Percentiles rank a stretch among this genome's conserved stretches.
These are phyloP conservation scores for Pythium oligandrum DNA, from an alignment of 352 stramenopile species.

Conservation along the genomic window DNA sequence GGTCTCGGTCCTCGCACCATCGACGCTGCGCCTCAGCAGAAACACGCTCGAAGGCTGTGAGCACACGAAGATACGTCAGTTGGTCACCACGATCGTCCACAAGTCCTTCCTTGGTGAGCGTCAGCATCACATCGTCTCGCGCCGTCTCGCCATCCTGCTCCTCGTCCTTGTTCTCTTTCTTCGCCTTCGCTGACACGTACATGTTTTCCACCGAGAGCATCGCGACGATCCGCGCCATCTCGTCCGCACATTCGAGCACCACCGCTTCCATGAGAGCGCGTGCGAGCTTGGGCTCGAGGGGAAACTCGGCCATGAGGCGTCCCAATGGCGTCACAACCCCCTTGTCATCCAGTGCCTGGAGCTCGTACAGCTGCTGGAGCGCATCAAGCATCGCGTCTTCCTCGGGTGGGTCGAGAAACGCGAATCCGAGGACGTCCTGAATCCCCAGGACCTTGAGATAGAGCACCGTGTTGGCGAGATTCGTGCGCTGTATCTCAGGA, in stretches of 20 bases:
- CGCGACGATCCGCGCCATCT: slow-evolving; percentile 67
- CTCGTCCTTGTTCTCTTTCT: slow-evolving; percentile 13
- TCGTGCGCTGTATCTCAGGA: slow-evolving; percentile 96
- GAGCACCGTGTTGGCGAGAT: slow-evolving; percentile 94
- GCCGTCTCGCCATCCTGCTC: slow-evolving; percentile 8
- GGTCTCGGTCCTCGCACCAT: slow-evolving; percentile 50
- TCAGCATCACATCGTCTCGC: slow-evolving; percentile 39
- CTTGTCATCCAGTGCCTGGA: slow-evolving; percentile 50
- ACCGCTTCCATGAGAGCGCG: slow-evolving; percentile 63
- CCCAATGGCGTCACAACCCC: slow-evolving; percentile 59
- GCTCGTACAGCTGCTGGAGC: slow-evolving; percentile 65
- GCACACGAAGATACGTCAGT: slow-evolving; percentile 41
- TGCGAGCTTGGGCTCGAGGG: slow-evolving; percentile 71
- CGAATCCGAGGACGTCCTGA: slow-evolving; percentile 63
- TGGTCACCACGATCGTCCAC: slow-evolving; percentile 54
- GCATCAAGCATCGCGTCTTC: slow-evolving; percentile 70
- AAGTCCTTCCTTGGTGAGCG: slow-evolving; percentile 34
- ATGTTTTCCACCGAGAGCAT: slow-evolving; percentile 86
- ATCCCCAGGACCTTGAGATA: slow-evolving; percentile 74
- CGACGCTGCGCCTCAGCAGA: slow-evolving; percentile 19
- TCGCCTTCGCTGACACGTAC: slow-evolving; percentile 28
- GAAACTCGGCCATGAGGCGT: slow-evolving; percentile 80
- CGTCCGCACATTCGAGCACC: slow-evolving; percentile 41
- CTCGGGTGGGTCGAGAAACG: slow-evolving; percentile 63
- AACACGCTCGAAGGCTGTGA: slow-evolving; percentile 32